Base-by-base conservation (phyloP, 768 basidiomycete genomes). In the Russula compacta region DNA sequence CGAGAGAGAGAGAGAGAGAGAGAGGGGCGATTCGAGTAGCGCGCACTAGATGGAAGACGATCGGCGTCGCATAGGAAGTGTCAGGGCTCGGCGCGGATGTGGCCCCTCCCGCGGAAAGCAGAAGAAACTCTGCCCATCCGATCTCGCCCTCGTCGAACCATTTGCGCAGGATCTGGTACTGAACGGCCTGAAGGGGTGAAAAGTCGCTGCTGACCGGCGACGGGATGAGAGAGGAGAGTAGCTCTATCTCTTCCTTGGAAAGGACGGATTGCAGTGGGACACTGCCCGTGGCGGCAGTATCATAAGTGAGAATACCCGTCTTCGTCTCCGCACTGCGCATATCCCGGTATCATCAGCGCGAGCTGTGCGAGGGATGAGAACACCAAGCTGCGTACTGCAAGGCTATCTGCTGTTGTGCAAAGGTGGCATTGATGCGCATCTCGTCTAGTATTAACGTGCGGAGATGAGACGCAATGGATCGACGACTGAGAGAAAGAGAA, bases 11-110 rank as follows among this genome's bases (percentile, higher is more conserved):
- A 6, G 2, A n/a, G n/a, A n/a, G 24, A 2, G 33, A 46, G 38
- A 6, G 1, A 19, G 17, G 4, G 2, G 19, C 4, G 8, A 10
- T 46, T 42, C 24, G 10, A n/a, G 9, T 15, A 12, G 3, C 2
- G 24, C 64, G 44, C n/a, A 64, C 64, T 46, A 65, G 42, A 47
- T 65, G 60, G 53, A 65, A 65, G 19, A 65, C 61, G 35, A 65
- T 65, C 21, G 64, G 64, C 11, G 61, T 65, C 4, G 61, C 60
- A 21, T 65, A 65, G 35, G 64, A 58, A 11, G 60, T 65, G 32
- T 55, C 56, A 2, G 56, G 52, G 32, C 44, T 53, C 6, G 64
- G 61, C 4, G 44, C n/a, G 2, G 52, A 40, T 8, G 51, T 56
- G 29, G 64, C 64, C 2, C 64, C 60, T n/a, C 64, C 64, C 0